Conservation (phyloP, 345 rosid species). For the Acer yangbiense region DNA sequence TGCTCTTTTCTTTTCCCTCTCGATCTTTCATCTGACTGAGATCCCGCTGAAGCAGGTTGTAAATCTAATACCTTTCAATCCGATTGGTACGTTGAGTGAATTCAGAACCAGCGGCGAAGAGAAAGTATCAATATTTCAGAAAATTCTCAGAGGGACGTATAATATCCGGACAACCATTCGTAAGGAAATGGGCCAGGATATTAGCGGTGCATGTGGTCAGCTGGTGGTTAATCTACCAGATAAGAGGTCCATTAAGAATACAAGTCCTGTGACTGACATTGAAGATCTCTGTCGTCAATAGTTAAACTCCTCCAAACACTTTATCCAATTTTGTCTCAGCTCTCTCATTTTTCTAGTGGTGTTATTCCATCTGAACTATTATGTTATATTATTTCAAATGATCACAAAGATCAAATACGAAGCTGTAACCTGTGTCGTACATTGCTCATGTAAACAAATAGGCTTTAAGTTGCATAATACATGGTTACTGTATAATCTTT, state of each 20-base stretch:
- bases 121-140: constrained; percentile 74
- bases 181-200: constrained; percentile 91
- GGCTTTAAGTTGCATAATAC: neutral
- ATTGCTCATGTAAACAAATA: neutral
- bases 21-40: constrained; percentile 11
- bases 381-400: neutral
- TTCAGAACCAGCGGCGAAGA: constrained; percentile 61
- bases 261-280: constrained; percentile 56
- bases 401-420: too few relatives aligned
- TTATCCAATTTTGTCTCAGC: neutral
- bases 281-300: constrained; percentile 71
- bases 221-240: constrained; percentile 67
- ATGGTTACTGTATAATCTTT: neutral
- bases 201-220: constrained; percentile 96
- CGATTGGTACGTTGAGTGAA: constrained; percentile 72
- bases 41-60: constrained; percentile 62
- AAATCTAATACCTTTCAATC: constrained; percentile 92
- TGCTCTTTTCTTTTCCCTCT: neutral
- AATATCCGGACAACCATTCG: constrained; percentile 85
- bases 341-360: neutral
- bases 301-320: neutral
- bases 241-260: constrained; percentile 33
- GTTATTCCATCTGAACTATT: neutral
- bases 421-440: too few relatives aligned
- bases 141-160: constrained; percentile 67